phyloP scores from a whole-genome alignment of 2,329 filamentous ascomycete species.

The Cercospora beticola region DNA sequence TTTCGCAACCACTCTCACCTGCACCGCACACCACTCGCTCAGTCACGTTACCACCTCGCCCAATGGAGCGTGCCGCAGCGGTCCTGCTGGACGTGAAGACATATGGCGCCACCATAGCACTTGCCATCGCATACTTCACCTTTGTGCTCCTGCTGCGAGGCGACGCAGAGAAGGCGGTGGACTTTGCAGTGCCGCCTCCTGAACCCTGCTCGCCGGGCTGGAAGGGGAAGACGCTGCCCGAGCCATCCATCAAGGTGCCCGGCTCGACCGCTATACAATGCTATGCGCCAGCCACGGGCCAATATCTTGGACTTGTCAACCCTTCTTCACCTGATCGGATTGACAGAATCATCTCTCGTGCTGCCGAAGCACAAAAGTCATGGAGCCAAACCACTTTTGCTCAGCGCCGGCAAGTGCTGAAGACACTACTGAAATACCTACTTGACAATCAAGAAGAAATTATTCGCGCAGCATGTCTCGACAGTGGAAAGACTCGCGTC shows the following conservation, averaged over 20 bases:
- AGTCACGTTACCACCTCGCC: conserved; percentile 7
- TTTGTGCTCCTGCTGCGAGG: conserved; percentile 7
- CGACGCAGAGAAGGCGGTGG: conserved; percentile 28
- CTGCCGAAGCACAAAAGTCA: conserved; percentile 68
- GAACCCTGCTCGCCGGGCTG: conserved; percentile 56
- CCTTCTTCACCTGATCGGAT: conserved; percentile 75
- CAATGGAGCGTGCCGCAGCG: conserved; percentile 1
- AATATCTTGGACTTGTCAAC: conserved; percentile 74
- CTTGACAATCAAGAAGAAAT: conserved; percentile 88
- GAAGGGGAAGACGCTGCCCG: conserved; percentile 58
- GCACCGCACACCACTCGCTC: background rate
- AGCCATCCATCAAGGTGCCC: conserved; percentile 63
- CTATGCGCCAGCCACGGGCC: conserved; percentile 86
- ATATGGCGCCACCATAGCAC: background rate
- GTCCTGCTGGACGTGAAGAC: conserved; percentile 3
- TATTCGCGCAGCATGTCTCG: conserved; percentile 78
- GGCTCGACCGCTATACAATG: conserved; percentile 72
- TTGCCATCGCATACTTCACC: conserved; percentile 8
- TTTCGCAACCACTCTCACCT: background rate
- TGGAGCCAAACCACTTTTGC: conserved; percentile 79
- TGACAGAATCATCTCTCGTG: conserved; percentile 72
- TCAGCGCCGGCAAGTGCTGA: conserved; percentile 74
- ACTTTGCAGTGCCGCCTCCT: conserved; percentile 52
- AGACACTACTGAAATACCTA: conserved; percentile 76
- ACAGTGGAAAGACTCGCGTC: conserved; percentile 94